Conservation (phyloP, 257 asterid genomes). For the Knoxia roxburghii region DNA sequence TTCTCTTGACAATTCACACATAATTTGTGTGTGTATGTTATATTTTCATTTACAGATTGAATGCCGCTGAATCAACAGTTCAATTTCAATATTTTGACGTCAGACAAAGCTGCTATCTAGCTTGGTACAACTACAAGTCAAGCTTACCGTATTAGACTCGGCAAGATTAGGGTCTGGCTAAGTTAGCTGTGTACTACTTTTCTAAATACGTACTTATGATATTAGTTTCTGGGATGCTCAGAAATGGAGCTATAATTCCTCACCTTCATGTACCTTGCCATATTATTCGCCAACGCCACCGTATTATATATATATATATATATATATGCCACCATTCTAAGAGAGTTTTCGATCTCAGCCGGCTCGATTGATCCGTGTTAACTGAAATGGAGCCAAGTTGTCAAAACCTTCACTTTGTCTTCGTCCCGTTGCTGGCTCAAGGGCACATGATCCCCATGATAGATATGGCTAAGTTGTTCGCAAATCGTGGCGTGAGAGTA, state of each 20-base stretch:
- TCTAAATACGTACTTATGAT: too few species aligned
- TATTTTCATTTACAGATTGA: too few species aligned
- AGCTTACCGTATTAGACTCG: conserved; percentile 16
- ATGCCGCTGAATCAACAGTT: too few species aligned
- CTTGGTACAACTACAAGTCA: conserved; percentile 8
- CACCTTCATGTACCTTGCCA: too few species aligned
- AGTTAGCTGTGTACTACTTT: background rate
- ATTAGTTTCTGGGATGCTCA: too few species aligned
- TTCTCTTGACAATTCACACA: too few species aligned
- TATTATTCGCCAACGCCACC: too few species aligned
- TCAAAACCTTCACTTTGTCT: conserved; percentile 27
- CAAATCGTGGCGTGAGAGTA: conserved; percentile 39
- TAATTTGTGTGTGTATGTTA: too few species aligned
- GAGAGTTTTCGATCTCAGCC: background rate
- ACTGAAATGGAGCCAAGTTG: conserved; percentile 3
- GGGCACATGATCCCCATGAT: conserved; percentile 61
- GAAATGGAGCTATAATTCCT: too few species aligned
- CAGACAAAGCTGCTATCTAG: conserved; percentile 5
- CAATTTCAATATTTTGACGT: background rate
- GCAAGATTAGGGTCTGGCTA: background rate
- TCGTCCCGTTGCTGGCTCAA: conserved; percentile 32
- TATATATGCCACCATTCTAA: background rate
- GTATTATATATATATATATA: too few species aligned
- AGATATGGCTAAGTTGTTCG: conserved; percentile 42
- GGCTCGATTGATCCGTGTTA: too few species aligned